A percentile compares a stretch with the other conserved stretches of the same genome.
These are phyloP conservation scores for Coccomyxa sp. DNA, from an alignment of 139 green algal species.

Conservation along the genomic window DNA sequence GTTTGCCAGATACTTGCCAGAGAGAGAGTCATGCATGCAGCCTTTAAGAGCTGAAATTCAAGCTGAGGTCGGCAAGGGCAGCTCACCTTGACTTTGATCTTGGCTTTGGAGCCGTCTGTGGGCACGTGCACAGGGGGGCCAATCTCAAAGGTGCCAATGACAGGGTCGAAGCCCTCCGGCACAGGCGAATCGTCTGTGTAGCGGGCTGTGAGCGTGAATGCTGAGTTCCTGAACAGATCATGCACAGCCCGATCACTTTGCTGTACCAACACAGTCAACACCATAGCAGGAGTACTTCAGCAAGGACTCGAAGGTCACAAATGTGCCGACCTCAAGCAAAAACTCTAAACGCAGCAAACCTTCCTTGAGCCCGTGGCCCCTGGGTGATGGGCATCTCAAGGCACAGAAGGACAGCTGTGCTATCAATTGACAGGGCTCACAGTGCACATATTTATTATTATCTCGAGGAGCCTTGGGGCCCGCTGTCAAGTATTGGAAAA, in stretches of 20 bases:
- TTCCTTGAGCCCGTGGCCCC: too few relatives aligned
- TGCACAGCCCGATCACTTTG: not conserved
- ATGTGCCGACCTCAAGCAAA: not conserved
- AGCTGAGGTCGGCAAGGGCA: not conserved
- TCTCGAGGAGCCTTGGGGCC: too few relatives aligned
- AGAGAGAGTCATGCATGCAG: too few relatives aligned
- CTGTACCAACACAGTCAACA: not conserved
- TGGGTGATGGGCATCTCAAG: too few relatives aligned
- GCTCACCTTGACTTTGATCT: conserved; percentile 77
- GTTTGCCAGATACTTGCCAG: too few relatives aligned
- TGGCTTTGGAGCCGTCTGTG: conserved; percentile 56
- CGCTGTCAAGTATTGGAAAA: too few relatives aligned
- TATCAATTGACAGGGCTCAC: too few relatives aligned
- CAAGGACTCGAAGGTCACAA: not conserved
- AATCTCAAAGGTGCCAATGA: conserved; percentile 52
- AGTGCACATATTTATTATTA: too few relatives aligned
- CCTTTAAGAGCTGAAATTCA: too few relatives aligned
- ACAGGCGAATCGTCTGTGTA: conserved; percentile 66
- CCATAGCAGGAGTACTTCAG: not conserved
- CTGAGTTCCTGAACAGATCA: conserved; percentile 17
- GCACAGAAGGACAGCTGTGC: too few relatives aligned
- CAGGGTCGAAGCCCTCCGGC: conserved; percentile 31
- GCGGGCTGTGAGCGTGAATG: conserved; percentile 67
- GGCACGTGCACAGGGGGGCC: conserved; percentile 33
- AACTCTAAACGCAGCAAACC: too few relatives aligned